These are phyloP conservation scores for Serendipita sp. DNA, from an alignment of 768 basidiomycete genomes.

Conservation along the genomic window DNA sequence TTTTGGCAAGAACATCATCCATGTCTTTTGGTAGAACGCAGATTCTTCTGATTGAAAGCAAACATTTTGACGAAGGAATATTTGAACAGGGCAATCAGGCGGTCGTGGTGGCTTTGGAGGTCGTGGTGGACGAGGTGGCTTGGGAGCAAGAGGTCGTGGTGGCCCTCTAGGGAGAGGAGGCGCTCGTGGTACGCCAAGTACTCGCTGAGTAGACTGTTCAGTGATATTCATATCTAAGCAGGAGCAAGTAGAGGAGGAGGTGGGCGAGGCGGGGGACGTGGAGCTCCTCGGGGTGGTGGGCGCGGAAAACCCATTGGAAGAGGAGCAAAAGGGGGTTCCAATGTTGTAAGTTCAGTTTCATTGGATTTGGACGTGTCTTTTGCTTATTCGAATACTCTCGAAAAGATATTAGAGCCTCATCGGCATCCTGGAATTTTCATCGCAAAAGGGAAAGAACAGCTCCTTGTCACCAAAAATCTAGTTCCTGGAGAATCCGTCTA, in stretches of 20 bases:
- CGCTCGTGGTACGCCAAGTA: constrained; percentile 18
- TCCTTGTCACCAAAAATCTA: constrained; percentile 95
- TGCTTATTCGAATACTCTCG: not conserved
- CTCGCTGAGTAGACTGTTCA: not conserved
- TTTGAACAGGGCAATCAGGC: constrained; percentile 38
- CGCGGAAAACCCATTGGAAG: constrained; percentile 44
- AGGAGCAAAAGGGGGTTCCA: constrained; percentile 65
- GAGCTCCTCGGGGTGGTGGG: constrained; percentile 22
- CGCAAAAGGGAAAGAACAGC: constrained; percentile 91
- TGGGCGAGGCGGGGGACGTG: constrained; percentile 18
- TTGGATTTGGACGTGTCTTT: not conserved
- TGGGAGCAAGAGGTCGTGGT: constrained; percentile 17
- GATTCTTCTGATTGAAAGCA: not conserved
- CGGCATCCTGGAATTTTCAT: constrained; percentile 89
- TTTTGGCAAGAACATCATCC: constrained; percentile 6
- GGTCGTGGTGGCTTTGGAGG: constrained; percentile 59
- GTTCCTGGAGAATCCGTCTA: constrained; percentile 96
- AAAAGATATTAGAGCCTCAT: constrained; percentile 72
- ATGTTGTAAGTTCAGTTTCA: constrained; percentile 27
- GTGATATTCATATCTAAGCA: not conserved
- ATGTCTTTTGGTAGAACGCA: constrained; percentile 24
- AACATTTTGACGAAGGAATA: not conserved
- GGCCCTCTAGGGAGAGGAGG: constrained; percentile 15
- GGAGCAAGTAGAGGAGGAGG: constrained; percentile 26
- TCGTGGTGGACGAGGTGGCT: constrained; percentile 23